Base-by-base conservation (phyloP, 192 early-diverging fungal species). In the Gaertneriomyces semiglobifer region DNA sequence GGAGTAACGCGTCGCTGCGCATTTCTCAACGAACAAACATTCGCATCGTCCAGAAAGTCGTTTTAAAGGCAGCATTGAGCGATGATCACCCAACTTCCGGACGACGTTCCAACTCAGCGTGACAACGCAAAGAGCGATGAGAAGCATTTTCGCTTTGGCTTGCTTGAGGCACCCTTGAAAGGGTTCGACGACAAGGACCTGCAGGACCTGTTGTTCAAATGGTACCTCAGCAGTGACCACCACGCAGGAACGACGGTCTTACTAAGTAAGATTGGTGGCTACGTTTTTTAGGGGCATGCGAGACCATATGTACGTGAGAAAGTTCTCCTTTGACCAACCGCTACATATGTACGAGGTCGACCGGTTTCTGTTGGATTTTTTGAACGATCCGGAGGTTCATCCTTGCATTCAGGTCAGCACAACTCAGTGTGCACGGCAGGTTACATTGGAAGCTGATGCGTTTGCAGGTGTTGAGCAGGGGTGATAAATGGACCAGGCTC, bases 131-230 rank as follows among this genome's bases (percentile, higher is more conserved):
- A 33, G 25, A 33, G 25, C 25, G 25, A 33, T 33, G 25, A 33
- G 25, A 33, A 33, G 2, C 25, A 33, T 33, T 33, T 33, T 33
- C 25, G 25, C 25, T 33, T 33, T 33, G 25, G 25, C 25, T 0
- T 33, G 2, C 0, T 33, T 33, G 25, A 33, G 0, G 25, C 25
- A 33, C 25, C 25, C 25, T 33, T 33, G 25, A 33, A 2, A 33
- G 25, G 25, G 25, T 77, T 76, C 48, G 43, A 72, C 20, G 44
- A 62, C 57, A 76, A 77, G 44, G 70, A 79, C 4, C 60, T 75
- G 38, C 75, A 81, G 63, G 71, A 73, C 10, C 55, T 58, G 4
- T 60, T 81, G 9, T 81, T 71, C 72, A 81, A 79, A 66, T 81
- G 80, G 80, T 78, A 58, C 16, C 33, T 38, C 18, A 46, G 11